Percentiles rank a stretch among this genome's conserved stretches.
These are phyloP conservation scores for Cotoneaster glaucophyllus DNA, from an alignment of 306 rosid genomes.

Conservation along the genomic window DNA sequence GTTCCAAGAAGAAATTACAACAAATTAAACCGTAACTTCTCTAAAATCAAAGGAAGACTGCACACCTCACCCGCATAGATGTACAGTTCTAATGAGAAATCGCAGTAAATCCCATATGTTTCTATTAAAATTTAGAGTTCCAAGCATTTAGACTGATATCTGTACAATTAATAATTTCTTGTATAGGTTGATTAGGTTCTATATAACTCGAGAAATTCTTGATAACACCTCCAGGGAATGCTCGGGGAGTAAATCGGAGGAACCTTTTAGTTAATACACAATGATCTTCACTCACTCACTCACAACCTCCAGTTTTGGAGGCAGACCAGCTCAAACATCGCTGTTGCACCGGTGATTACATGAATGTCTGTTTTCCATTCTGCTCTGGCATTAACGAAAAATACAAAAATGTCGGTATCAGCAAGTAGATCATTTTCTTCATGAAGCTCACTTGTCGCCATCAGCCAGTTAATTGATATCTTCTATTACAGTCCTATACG, in stretches of 20 bases:
- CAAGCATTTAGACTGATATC: not conserved
- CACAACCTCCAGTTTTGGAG: not conserved
- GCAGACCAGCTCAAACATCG: not conserved
- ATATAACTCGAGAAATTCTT: not conserved
- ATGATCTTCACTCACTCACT: not conserved
- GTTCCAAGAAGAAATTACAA: not conserved
- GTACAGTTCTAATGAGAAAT: no score
- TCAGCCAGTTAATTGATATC: not conserved
- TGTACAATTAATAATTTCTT: not conserved
- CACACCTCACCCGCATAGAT: no score
- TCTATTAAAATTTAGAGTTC: not conserved
- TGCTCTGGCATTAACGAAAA: not conserved
- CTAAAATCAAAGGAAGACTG: not conserved
- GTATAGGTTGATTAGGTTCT: not conserved
- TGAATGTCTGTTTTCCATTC: not conserved
- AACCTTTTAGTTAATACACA: not conserved
- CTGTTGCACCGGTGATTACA: not conserved
- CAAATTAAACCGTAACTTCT: not conserved
- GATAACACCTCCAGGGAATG: not conserved
- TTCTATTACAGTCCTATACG: not conserved
- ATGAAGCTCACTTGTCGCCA: not conserved
- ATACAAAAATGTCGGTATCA: not conserved
- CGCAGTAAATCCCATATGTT: not conserved
- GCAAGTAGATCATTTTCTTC: not conserved
- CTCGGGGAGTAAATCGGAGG: not conserved